Base-by-base conservation (phyloP, 768 basidiomycete genomes). In the Serendipita sp. region DNA sequence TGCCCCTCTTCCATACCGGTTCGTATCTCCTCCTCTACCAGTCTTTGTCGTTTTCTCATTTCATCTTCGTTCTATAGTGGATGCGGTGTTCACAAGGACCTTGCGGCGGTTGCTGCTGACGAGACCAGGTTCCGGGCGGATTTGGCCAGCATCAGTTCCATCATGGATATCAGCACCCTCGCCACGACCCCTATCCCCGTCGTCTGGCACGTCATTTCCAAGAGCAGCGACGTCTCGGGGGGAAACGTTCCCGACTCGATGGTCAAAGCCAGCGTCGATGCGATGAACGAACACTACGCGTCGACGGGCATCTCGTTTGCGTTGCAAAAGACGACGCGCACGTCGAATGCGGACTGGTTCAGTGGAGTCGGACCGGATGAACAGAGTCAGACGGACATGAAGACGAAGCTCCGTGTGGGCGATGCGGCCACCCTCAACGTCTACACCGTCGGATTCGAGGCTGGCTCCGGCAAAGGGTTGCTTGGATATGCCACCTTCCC, bases 401-500 rank as follows among this genome's bases (percentile, higher is more conserved):
- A 82, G 74, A 68, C 42, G 0, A 60, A 72, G 28, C 74, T 81
- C 30, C 74, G 79, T 42, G 38, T 71, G 58, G 79, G 81, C 48
- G 72, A 68, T 31, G 70, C 68, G 2, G 67, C 67, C 11, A 75
- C 71, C 44, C 73, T 82, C 62, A 81, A 80, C 64, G 72, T 81
- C 61, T 81, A 81, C 72, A 75, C 75, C n/a, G 56, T 61, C 30
- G 74, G 77, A 50, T 76, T 78, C 71, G 67, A 53, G 31, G 71
- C 71, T 56, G 76, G 73, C 13, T 67, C 72, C 26, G 76, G 71
- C 62, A 67, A 69, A 31, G 77, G 78, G 38, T 75, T 82, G 14
- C 74, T 83, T 24, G 79, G 80, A 30, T 82, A 82, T 66, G 71
- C 80, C 0, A 81, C 80, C 30, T 81, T 80, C 75, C 81, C 81